A percentile compares a stretch with the other conserved stretches of the same genome.
These are phyloP conservation scores for Schizosaccharomyces octosporus DNA, from an alignment of 805 yeast species.

Conservation along the genomic window DNA sequence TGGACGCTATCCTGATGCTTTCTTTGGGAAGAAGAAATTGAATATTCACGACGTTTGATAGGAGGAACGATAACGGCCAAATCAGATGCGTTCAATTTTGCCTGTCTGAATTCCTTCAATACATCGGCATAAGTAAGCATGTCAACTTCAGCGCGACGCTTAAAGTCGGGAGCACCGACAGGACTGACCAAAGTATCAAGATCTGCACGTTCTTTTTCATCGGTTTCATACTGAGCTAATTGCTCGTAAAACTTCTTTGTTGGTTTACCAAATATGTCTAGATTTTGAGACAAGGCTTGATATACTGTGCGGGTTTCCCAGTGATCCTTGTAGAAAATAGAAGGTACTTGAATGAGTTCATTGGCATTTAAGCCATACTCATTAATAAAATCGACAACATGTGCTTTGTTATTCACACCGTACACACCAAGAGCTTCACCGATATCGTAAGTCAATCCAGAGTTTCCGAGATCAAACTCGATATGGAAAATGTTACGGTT, in stretches of 20 bases:
- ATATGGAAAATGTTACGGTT: conserved; percentile 90
- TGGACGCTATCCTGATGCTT: conserved; percentile 80
- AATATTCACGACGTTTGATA: conserved; percentile 87
- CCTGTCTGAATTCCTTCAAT: conserved; percentile 53
- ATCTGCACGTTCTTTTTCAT: conserved; percentile 37
- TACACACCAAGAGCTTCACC: conserved; percentile 95
- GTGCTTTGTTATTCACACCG: conserved; percentile 49
- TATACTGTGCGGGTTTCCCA: conserved; percentile 56
- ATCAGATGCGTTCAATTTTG: conserved; percentile 49
- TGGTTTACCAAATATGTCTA: conserved; percentile 84
- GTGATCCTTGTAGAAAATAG: conserved; percentile 32
- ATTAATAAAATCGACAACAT: conserved; percentile 42
- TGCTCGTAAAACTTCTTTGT: conserved; percentile 83
- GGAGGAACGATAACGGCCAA: conserved; percentile 56
- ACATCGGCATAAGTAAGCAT: conserved; percentile 62
- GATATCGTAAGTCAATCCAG: conserved; percentile 73
- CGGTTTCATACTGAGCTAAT: conserved; percentile 45
- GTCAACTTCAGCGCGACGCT: conserved; percentile 64
- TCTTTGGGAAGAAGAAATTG: conserved; percentile 88
- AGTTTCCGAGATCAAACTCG: conserved; percentile 75
- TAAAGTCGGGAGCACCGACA: conserved; percentile 66
- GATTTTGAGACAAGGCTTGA: conserved; percentile 54
- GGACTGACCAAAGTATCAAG: conserved; percentile 43
- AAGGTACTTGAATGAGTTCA: conserved; percentile 43
- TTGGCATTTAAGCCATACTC: conserved; percentile 50